A percentile compares a stretch with the other conserved stretches of the same genome.
phyloP scores from a whole-genome alignment of 75 land plant species.

The Pinus tabuliformis region DNA sequence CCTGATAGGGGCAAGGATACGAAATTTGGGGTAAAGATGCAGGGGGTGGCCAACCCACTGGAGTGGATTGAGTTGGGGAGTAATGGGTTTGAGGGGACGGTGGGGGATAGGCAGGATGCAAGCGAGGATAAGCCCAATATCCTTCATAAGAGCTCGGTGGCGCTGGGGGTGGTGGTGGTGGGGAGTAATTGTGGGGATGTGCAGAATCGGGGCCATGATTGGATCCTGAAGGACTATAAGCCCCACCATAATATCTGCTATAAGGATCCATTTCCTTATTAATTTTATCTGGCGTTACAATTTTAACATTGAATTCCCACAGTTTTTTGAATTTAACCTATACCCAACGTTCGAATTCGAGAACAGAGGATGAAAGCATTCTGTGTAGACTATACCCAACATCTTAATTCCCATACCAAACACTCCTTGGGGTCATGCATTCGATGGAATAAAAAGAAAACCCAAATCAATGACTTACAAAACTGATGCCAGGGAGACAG shows the following conservation, averaged over 20 bases:
- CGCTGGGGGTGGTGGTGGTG: background rate
- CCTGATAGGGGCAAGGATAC: background rate
- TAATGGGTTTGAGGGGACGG: background rate
- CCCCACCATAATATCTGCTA: background rate
- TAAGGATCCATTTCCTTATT: background rate
- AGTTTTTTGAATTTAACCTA: too few species aligned
- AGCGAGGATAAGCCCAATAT: background rate
- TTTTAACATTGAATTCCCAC: background rate
- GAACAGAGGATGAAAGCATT: too few species aligned
- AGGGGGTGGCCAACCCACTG: background rate
- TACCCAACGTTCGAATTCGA: too few species aligned
- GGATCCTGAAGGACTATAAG: background rate
- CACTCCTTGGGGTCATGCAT: too few species aligned
- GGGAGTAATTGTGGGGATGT: background rate
- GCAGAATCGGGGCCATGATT: constrained; percentile 1
- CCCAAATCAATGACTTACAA: too few species aligned
- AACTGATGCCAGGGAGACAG: too few species aligned
- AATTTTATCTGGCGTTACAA: background rate
- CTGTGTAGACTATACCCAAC: too few species aligned
- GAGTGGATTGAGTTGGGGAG: background rate
- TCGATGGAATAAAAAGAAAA: too few species aligned
- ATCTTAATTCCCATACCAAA: too few species aligned
- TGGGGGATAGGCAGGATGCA: background rate
- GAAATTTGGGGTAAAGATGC: background rate
- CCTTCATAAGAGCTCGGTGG: constrained; percentile 1